Evolutionary conservation across 2,329 filamentous ascomycete genomes (phyloP), one percentile per base, ranked within the genome.

Genomic region (Colletotrichum kahawae): DNA sequence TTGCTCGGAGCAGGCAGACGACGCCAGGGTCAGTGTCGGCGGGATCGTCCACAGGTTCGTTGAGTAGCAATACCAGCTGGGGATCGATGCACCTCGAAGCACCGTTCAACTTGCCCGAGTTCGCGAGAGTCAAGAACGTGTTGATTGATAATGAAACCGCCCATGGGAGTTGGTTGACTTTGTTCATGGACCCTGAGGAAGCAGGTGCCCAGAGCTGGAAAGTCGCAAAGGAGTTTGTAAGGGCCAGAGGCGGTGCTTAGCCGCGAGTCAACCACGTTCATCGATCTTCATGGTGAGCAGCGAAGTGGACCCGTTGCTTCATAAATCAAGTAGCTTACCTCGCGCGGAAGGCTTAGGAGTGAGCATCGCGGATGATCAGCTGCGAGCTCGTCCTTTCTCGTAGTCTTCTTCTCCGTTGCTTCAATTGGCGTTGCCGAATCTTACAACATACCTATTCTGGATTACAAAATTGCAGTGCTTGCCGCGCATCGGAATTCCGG

Each of bases 201-300:
- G 79, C 78, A 0, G 67, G 78, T 29, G 76, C 66, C 3, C 74
- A 54, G 29, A 54, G 80, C 36, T 84, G 83, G 83, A 78, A 79
- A 59, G 72, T 82, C 2, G 79, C 70, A 0, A 81, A 77, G 43
- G 79, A 83, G 59, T 83, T 70, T 36, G 62, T 77, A 2, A 93
- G 79, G 27, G 56, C 51, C 21, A 27, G 31, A 27, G 62, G 12
- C 36, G 9, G 33, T 3, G 29, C 12, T 60, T 9, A 29, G 29
- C 2, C 54, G 54, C 21, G 10, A 27, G 4, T 56, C 51, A 56
- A 56, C 38, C 38, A 48, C 3, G 5, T 51, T 51, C 43, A 7
- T 51, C n/a, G 43, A 51, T 51, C 1, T 51, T 13, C 3, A 21
- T 21, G n/a, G 12, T 16, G 13, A 51, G n/a, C 10, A 51, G n/a